These are phyloP conservation scores for Gorgonomyces haynaldii DNA, from an alignment of 192 early-diverging fungal genomes.

Conservation along the genomic window DNA sequence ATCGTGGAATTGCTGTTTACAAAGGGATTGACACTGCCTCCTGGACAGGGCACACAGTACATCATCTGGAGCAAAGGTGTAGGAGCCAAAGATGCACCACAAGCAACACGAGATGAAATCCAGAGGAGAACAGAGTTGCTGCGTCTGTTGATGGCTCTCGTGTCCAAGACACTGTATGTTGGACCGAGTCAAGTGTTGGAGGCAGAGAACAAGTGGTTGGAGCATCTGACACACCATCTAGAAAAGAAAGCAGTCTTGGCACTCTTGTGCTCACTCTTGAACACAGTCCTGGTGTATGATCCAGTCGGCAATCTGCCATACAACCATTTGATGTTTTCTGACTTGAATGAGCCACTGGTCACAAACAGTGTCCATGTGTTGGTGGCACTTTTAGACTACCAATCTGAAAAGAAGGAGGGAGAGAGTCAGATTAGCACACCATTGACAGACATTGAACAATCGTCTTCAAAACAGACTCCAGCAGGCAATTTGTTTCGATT, in stretches of 20 bases:
- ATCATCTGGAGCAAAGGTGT: conserved; percentile 38
- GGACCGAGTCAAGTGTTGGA: conserved; percentile 35
- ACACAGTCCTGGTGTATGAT: conserved; percentile 72
- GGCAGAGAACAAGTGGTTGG: conserved; percentile 47
- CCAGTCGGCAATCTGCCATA: conserved; percentile 72
- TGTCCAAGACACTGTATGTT: conserved; percentile 74
- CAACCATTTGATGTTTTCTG: conserved; percentile 65
- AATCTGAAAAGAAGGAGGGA: conserved; percentile 1
- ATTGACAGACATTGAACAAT: not conserved
- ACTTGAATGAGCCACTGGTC: conserved; percentile 62
- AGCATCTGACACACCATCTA: conserved; percentile 33
- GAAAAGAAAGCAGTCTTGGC: conserved; percentile 64
- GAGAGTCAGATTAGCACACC: not conserved
- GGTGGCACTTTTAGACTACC: conserved; percentile 52
- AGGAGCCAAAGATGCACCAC: conserved; percentile 15
- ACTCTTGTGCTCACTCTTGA: conserved; percentile 75
- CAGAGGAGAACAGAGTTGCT: conserved; percentile 64
- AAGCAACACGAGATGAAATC: conserved; percentile 47
- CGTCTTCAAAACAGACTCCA: not conserved
- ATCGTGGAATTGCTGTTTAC: conserved; percentile 28
- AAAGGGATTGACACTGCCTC: conserved; percentile 31
- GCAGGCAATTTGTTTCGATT: conserved; percentile 55
- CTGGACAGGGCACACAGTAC: conserved; percentile 18
- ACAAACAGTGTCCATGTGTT: conserved; percentile 58
- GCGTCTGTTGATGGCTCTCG: conserved; percentile 62